These are phyloP conservation scores for Schizophyllum amplum DNA, from an alignment of 1,284 basidiomycete species.

Conservation along the genomic window DNA sequence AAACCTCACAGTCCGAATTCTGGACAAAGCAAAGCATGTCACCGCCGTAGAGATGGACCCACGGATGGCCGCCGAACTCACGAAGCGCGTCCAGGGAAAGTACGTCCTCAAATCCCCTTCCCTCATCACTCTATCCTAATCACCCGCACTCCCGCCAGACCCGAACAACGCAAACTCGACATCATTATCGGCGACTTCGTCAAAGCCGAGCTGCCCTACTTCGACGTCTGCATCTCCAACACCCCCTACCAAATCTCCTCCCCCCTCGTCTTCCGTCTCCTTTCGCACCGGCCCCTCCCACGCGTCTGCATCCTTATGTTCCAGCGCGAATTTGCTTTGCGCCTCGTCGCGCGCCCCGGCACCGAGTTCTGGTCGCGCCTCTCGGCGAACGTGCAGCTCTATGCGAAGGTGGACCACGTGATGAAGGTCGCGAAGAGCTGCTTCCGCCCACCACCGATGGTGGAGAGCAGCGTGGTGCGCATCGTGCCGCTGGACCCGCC, in stretches of 20 bases:
- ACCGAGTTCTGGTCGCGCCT: slow-evolving; percentile 91
- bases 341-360: slow-evolving; percentile 83
- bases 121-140: neutral
- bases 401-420: slow-evolving; percentile 83
- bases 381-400: slow-evolving; percentile 95
- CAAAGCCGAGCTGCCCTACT: slow-evolving; percentile 94
- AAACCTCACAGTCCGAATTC: slow-evolving; percentile 90
- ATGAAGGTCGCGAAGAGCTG: slow-evolving; percentile 97
- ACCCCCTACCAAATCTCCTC: slow-evolving; percentile 99
- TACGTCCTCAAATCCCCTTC: slow-evolving; percentile 38
- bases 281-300: slow-evolving; percentile 92
- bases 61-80: slow-evolving; percentile 96
- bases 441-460: slow-evolving; percentile 93
- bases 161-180: slow-evolving; percentile 16
- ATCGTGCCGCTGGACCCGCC: slow-evolving; percentile 92
- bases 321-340: slow-evolving; percentile 95
- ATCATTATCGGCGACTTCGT: slow-evolving; percentile 50
- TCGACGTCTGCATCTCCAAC: slow-evolving; percentile 98
- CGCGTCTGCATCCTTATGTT: slow-evolving; percentile 98
- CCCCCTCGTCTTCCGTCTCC: slow-evolving; percentile 92
- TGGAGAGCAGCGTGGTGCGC: slow-evolving; percentile 90
- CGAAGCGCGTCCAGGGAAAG: slow-evolving; percentile 98
- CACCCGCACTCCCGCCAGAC: slow-evolving; percentile 8
- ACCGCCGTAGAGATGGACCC: slow-evolving; percentile 98
- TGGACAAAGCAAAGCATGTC: slow-evolving; percentile 90